Evolutionary conservation across 2,329 filamentous ascomycete species (phyloP).

Genomic region (Ambrosiella cleistominuta): DNA sequence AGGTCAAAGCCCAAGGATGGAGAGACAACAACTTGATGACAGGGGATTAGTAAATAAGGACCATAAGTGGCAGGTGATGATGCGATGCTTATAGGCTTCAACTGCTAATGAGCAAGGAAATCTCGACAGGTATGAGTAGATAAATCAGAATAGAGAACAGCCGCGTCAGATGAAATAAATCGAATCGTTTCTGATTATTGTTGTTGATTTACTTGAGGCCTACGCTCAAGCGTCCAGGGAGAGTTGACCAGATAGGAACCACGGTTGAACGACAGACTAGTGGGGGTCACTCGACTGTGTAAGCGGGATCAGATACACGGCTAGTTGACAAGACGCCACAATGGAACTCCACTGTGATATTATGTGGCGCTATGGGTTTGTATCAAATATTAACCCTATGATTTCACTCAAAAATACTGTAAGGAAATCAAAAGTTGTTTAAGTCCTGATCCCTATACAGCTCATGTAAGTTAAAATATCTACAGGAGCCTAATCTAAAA

Average conservation of each 20-base stretch:
- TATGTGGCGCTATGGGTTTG: not conserved
- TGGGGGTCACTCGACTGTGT: not conserved
- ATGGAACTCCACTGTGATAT: not conserved
- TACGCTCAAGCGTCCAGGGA: not conserved
- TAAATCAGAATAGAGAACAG: not conserved
- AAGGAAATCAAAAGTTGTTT: no score
- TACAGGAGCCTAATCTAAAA: no score
- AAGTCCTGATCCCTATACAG: no score
- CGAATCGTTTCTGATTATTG: not conserved
- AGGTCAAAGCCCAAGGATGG: not conserved
- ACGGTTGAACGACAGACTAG: not conserved
- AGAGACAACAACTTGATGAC: not conserved
- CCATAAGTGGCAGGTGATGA: not conserved
- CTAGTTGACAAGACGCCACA: not conserved
- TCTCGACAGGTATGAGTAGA: no score
- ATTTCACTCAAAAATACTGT: no score
- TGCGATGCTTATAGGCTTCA: not conserved
- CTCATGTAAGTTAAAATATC: no score
- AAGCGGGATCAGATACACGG: not conserved
- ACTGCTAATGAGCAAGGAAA: no score
- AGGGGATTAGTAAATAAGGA: not conserved
- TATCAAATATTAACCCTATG: not conserved
- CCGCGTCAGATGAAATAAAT: not conserved
- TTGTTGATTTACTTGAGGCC: not conserved
- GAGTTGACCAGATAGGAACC: not conserved